phyloP scores from a whole-genome alignment of 164 flowering plant genomes.

The Taxillus chinensis region DNA sequence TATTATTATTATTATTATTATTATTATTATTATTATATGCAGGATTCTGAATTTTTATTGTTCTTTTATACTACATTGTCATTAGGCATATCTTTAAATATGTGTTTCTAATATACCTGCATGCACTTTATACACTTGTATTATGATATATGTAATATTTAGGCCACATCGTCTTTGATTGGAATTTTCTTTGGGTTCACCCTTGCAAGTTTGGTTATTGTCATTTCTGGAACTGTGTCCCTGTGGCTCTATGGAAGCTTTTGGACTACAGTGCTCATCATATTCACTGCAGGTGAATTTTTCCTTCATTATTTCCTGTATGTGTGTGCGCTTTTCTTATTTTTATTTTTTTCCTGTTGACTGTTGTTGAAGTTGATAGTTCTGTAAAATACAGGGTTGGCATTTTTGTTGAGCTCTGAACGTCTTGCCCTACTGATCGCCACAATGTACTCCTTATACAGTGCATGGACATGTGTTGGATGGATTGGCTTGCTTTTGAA shows the following conservation, averaged over 20 bases:
- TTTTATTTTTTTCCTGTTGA: background rate
- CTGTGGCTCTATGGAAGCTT: slow-evolving; percentile 94
- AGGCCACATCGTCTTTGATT: slow-evolving; percentile 51
- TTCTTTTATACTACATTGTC: no score
- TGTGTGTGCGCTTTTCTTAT: background rate
- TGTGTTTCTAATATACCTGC: no score
- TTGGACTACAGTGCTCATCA: slow-evolving; percentile 63
- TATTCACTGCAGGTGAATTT: slow-evolving; percentile 53
- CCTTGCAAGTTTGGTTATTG: slow-evolving; percentile 40
- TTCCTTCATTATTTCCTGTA: slow-evolving; percentile 10
- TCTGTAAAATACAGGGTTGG: slow-evolving; percentile 52
- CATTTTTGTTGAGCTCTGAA: slow-evolving; percentile 48
- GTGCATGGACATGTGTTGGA: slow-evolving; percentile 75
- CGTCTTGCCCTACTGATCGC: slow-evolving; percentile 58
- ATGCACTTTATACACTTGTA: no score
- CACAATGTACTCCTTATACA: slow-evolving; percentile 60
- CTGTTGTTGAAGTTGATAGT: slow-evolving; percentile 1
- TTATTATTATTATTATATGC: no score
- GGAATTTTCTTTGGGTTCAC: slow-evolving; percentile 54
- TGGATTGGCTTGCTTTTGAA: slow-evolving; percentile 75
- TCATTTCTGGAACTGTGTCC: slow-evolving; percentile 36
- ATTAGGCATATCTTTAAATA: no score
- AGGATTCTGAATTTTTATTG: no score
- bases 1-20: no score
- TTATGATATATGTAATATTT: slow-evolving; percentile 1